These are phyloP conservation scores for Trametes coccinea DNA, from an alignment of 768 basidiomycete species.

Conservation along the genomic window DNA sequence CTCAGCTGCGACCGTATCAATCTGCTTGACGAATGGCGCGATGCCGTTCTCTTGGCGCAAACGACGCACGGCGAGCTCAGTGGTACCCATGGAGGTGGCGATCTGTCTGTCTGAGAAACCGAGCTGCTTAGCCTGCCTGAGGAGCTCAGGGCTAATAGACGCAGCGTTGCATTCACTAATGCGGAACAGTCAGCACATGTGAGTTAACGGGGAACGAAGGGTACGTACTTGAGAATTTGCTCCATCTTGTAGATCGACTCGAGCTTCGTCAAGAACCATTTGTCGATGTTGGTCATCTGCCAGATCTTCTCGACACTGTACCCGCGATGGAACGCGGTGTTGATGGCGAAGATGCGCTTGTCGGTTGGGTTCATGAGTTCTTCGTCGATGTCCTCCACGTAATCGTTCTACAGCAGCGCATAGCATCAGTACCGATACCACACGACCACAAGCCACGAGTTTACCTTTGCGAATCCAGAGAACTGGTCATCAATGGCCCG, in stretches of 20 bases:
- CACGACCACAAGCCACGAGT: conserved; percentile 16
- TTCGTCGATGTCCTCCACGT: conserved; percentile 88
- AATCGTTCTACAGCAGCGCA: conserved; percentile 62
- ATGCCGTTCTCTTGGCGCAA: conserved; percentile 84
- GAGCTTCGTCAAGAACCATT: conserved; percentile 95
- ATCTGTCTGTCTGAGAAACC: conserved; percentile 96
- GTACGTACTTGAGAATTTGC: conserved; percentile 65
- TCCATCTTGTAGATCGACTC: conserved; percentile 85
- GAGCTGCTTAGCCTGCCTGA: conserved; percentile 86
- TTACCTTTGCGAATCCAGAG: conserved; percentile 83
- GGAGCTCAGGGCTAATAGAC: conserved; percentile 57
- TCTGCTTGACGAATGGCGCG: conserved; percentile 94
- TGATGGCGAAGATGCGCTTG: conserved; percentile 95
- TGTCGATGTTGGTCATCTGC: conserved; percentile 98
- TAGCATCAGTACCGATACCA: not conserved
- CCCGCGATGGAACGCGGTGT: conserved; percentile 88
- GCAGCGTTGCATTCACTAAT: conserved; percentile 63
- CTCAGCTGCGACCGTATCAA: conserved; percentile 98
- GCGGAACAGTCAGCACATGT: conserved; percentile 2
- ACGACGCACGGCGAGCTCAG: conserved; percentile 89
- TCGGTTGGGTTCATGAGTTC: conserved; percentile 95
- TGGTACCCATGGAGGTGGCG: conserved; percentile 80
- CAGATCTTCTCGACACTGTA: conserved; percentile 96
- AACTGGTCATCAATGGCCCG: conserved; percentile 96
- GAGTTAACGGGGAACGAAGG: not conserved